These are phyloP conservation scores for Flaveria trinervia DNA, from an alignment of 129 eudicot genomes.

Conservation along the genomic window DNA sequence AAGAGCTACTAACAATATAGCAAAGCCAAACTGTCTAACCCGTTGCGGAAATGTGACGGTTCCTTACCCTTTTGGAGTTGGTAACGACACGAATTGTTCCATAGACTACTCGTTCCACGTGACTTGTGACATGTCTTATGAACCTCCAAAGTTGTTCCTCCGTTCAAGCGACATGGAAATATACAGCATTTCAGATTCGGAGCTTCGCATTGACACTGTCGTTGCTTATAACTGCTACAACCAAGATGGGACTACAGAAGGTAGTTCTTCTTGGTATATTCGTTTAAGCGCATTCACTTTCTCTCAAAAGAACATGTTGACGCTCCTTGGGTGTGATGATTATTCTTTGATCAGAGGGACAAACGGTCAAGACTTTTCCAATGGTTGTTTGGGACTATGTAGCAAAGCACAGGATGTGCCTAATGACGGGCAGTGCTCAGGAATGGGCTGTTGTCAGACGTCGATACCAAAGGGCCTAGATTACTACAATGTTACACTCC, in stretches of 20 bases:
- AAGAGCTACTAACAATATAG: constrained; percentile 1
- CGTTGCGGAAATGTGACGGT: constrained; percentile 35
- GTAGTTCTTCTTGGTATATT: no score
- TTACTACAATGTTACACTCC: neutral
- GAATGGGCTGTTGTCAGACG: constrained; percentile 43
- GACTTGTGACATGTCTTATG: constrained; percentile 31
- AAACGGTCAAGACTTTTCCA: neutral
- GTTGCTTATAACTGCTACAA: neutral
- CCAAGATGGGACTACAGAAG: neutral
- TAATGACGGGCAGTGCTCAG: constrained; percentile 32
- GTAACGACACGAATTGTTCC: constrained; percentile 25
- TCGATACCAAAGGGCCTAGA: constrained; percentile 34
- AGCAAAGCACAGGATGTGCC: neutral
- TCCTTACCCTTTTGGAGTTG: constrained; percentile 43
- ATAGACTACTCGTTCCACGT: constrained; percentile 17
- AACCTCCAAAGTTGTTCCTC: constrained; percentile 25
- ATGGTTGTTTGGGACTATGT: constrained; percentile 7
- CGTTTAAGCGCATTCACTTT: neutral
- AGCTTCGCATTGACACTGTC: neutral
- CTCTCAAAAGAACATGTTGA: constrained; percentile 13
- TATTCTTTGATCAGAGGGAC: neutral
- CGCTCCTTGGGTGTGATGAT: constrained; percentile 27
- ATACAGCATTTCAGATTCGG: neutral
- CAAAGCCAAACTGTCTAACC: constrained; percentile 22
- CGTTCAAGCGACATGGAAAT: neutral